These are phyloP conservation scores for Fusarium coffeatum DNA, from an alignment of 2,329 filamentous ascomycete species.

Conservation along the genomic window DNA sequence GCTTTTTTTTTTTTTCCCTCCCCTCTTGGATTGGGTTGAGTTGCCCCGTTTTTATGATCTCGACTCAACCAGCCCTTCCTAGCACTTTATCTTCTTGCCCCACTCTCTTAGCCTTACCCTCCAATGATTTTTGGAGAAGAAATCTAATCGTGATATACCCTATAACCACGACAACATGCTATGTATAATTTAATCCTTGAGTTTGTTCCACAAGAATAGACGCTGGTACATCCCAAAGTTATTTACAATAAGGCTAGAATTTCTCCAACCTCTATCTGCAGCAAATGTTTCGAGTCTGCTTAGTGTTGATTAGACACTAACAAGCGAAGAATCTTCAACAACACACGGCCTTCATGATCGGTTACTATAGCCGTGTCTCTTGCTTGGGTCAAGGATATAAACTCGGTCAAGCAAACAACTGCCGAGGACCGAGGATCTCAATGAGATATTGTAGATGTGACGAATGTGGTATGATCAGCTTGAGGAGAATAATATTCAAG, in stretches of 20 bases:
- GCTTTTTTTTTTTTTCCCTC: constrained; percentile 30
- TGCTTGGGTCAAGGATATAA: no score
- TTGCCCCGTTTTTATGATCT: background rate
- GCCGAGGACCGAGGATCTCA: constrained; percentile 1
- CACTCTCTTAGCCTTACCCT: background rate
- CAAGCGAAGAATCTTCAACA: background rate
- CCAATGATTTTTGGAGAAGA: background rate
- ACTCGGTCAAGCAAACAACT: background rate
- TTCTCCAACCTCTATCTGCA: background rate
- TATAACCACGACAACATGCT: background rate
- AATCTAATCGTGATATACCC: background rate
- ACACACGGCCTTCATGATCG: background rate
- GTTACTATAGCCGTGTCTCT: constrained; percentile 11
- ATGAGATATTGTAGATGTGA: background rate
- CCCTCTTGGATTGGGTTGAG: background rate
- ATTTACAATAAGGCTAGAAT: background rate
- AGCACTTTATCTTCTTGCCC: background rate
- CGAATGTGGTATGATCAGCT: background rate
- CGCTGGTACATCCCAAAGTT: background rate
- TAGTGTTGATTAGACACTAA: background rate
- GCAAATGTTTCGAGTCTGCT: background rate
- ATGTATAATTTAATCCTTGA: background rate
- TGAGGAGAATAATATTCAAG: background rate
- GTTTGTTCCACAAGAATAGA: background rate
- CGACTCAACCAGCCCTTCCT: background rate